phyloP scores from a whole-genome alignment of 331 rosid genomes.

The Saraca asoca region DNA sequence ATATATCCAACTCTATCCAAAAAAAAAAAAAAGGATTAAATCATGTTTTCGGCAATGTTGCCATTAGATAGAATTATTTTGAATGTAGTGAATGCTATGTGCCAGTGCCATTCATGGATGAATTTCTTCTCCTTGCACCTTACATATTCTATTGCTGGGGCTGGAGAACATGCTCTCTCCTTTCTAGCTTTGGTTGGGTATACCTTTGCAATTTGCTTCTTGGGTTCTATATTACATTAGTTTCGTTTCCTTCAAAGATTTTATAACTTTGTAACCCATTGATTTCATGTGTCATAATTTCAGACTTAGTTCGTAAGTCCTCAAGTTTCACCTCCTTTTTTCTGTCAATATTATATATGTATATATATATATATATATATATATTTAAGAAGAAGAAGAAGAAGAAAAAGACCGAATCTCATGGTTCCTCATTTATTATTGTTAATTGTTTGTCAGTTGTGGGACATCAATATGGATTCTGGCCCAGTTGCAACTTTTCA shows the following conservation, averaged over 20 bases:
- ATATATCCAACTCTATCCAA: constrained; percentile 2
- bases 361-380: too few relatives aligned
- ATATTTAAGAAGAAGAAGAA: too few relatives aligned
- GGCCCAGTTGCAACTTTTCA: constrained; percentile 91
- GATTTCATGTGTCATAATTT: too few relatives aligned
- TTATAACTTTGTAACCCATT: too few relatives aligned
- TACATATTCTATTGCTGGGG: background rate
- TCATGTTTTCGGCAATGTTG: background rate
- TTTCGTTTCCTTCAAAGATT: background rate
- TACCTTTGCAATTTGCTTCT: background rate
- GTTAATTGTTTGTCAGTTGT: constrained; percentile 65
- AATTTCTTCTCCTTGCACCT: background rate
- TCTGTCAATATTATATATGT: too few relatives aligned
- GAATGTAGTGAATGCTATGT: constrained; percentile 8
- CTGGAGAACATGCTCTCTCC: background rate
- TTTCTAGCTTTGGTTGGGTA: background rate
- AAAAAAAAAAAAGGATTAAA: too few relatives aligned
- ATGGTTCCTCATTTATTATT: background rate
- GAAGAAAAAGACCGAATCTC: background rate
- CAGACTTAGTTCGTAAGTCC: too few relatives aligned
- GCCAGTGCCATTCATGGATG: background rate
- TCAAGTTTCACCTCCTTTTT: too few relatives aligned
- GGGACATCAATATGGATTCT: constrained; percentile 99
- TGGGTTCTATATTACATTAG: constrained; percentile 4
- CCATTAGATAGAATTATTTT: background rate